These are phyloP conservation scores for Lodderomyces beijingensis DNA, from an alignment of 1,139 yeast species.

Conservation along the genomic window DNA sequence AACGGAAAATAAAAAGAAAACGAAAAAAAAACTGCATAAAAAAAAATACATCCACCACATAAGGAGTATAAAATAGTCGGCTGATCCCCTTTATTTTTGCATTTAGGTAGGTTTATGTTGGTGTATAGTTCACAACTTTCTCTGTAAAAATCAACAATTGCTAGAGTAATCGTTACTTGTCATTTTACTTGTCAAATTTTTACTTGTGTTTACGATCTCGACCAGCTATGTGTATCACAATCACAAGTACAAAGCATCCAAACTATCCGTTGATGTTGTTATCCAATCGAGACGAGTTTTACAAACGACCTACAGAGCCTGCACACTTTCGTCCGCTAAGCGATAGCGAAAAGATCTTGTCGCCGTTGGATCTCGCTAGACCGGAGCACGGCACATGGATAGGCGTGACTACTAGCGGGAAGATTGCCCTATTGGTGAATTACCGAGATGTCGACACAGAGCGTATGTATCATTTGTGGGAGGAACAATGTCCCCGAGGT, in stretches of 20 bases:
- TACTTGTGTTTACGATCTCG: no score
- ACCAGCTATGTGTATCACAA: constrained; percentile 57
- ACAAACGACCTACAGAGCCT: constrained; percentile 62
- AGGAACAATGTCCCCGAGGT: no score
- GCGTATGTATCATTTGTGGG: constrained; percentile 17
- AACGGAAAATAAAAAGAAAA: no score
- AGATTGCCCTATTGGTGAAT: constrained; percentile 73
- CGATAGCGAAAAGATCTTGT: constrained; percentile 37
- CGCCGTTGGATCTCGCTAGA: constrained; percentile 75
- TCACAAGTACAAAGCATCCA: constrained; percentile 58
- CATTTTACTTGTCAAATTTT: no score
- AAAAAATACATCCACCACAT: no score
- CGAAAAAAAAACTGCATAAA: no score
- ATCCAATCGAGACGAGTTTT: constrained; percentile 84
- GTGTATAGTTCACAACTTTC: no score
- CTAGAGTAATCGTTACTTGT: no score
- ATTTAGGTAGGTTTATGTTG: no score
- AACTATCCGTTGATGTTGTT: constrained; percentile 66
- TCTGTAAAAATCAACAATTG: no score
- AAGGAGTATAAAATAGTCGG: no score
- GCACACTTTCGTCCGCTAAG: constrained; percentile 50
- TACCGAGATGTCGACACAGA: constrained; percentile 43
- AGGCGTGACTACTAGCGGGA: constrained; percentile 62
- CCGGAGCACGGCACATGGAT: constrained; percentile 90
- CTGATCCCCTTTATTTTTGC: no score